phyloP scores from a whole-genome alignment of 441 rosid species.

The Erodium texanum region DNA sequence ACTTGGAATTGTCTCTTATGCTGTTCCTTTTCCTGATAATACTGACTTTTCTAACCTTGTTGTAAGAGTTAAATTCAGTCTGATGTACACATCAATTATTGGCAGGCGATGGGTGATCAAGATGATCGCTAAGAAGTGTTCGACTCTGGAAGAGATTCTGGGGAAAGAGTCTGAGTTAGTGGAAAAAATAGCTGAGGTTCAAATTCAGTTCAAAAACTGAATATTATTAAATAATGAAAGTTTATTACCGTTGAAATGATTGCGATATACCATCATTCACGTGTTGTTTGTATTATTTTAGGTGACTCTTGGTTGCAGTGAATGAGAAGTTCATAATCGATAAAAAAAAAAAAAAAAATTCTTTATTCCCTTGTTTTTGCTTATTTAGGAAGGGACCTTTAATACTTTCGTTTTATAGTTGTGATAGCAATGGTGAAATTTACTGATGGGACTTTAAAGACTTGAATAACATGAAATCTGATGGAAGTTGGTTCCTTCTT shows the following conservation, averaged over 20 bases:
- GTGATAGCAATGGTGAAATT: neutral
- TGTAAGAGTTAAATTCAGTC: constrained; percentile 1
- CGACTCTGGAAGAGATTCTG: constrained; percentile 43
- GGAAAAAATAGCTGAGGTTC: constrained; percentile 85
- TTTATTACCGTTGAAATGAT: constrained; percentile 32
- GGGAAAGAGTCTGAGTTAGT: constrained; percentile 78
- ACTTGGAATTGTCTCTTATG: neutral
- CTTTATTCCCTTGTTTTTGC: neutral
- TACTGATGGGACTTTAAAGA: neutral
- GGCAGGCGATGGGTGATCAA: constrained; percentile 86
- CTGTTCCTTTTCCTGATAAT: neutral
- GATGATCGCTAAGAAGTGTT: constrained; percentile 41
- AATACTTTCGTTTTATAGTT: neutral
- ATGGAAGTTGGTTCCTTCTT: neutral
- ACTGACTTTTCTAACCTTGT: neutral
- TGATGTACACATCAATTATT: constrained; percentile 10
- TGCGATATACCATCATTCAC: constrained; percentile 10
- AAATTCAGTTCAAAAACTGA: constrained; percentile 37
- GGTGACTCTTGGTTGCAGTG: neutral
- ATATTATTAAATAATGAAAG: constrained; percentile 40
- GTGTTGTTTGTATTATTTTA: constrained; percentile 5
- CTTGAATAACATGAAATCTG: neutral
- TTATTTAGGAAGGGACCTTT: neutral
- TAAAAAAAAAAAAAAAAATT: too few relatives aligned
- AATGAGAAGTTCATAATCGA: neutral